Percentiles rank a stretch among this genome's conserved stretches.
phyloP scores from a whole-genome alignment of 345 rosid species.

The Rhodamnia rubescens region DNA sequence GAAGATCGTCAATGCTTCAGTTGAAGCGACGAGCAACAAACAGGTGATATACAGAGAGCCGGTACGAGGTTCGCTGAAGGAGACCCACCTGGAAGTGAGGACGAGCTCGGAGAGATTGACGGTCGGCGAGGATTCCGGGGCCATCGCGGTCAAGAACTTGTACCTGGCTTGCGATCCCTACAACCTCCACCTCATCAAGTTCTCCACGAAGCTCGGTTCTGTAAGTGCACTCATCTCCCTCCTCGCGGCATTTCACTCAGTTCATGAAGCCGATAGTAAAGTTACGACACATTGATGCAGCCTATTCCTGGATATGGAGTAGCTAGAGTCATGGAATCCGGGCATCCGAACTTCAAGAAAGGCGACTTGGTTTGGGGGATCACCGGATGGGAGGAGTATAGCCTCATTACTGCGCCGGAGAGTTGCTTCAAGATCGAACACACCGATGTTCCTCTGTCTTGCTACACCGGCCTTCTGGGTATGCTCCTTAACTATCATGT shows the following conservation, averaged over 20 bases:
- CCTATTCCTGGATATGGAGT: slow-evolving; percentile 5
- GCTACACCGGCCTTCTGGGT: slow-evolving; percentile 16
- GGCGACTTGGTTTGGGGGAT: slow-evolving; percentile 6
- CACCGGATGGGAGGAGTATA: slow-evolving; percentile 8
- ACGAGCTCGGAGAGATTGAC: slow-evolving; percentile 8
- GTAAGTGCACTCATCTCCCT: neutral
- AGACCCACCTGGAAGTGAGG: slow-evolving; percentile 22
- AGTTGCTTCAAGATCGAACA: slow-evolving; percentile 1
- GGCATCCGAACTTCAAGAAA: neutral
- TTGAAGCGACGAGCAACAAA: slow-evolving; percentile 21
- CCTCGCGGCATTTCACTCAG: neutral
- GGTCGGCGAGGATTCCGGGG: slow-evolving; percentile 7
- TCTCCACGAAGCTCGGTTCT: slow-evolving; percentile 8
- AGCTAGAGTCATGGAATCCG: slow-evolving; percentile 5
- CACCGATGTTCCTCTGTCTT: slow-evolving; percentile 10
- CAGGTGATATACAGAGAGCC: slow-evolving; percentile 26
- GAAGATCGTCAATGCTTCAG: neutral
- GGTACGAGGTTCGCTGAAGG: slow-evolving; percentile 28
- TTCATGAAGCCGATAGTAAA: neutral
- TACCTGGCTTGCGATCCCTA: slow-evolving; percentile 50
- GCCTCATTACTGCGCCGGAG: neutral
- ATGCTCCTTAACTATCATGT: neutral
- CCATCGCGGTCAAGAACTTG: slow-evolving; percentile 41
- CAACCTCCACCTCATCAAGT: slow-evolving; percentile 28
- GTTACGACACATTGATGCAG: neutral